Evolutionary conservation across 441 rosid species (phyloP), one percentile per base, ranked within the genome.

Genomic region (Viola pubescens): DNA sequence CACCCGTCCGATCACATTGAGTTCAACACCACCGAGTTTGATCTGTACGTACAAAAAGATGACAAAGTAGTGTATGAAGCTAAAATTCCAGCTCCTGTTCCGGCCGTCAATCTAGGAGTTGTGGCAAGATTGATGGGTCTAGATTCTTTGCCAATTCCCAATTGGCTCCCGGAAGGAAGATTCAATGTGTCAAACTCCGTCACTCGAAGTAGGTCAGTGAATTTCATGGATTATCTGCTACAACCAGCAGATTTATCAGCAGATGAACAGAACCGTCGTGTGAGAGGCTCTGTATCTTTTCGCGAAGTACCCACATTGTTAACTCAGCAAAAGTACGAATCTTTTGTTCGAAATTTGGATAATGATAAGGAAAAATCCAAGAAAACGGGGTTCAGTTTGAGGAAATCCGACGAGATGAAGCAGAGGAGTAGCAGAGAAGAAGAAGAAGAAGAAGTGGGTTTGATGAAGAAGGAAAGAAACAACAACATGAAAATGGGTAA

Each of bases 61-160:
- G 26, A 6, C 42, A 41, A 58, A 46, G 40, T 44, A n/a, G 68
- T 6, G 12, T 52, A 44, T 48, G 56, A 48, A 12, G 48, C 61
- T 41, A 42, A 65, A 38, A 50, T 51, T 47, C 59, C 65, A 26
- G 45, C 62, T 42, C 68, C 64, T 34, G 44, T 72, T 37, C 92
- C 95, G 0, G 34, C 19, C 19, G 19, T 16, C 19, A 16, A 16
- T 16, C 19, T 26, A 26, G 90, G 94, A 52, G 72, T 91, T 11
- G 97, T 91, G 48, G 94, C 98, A 7, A 85, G 84, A 75, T 70
- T 91, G 47, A 91, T 91, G 98, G 98, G 98, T 0, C 67, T 91
- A 9, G 95, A 85, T 4, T 79, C 94, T 0, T 51, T 79, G 70
- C 94, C 91, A 2, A 8, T 9, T 43, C 62, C 81, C 46, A 71